phyloP scores from a whole-genome alignment of 768 basidiomycete species.

The Agrocybe pediades region DNA sequence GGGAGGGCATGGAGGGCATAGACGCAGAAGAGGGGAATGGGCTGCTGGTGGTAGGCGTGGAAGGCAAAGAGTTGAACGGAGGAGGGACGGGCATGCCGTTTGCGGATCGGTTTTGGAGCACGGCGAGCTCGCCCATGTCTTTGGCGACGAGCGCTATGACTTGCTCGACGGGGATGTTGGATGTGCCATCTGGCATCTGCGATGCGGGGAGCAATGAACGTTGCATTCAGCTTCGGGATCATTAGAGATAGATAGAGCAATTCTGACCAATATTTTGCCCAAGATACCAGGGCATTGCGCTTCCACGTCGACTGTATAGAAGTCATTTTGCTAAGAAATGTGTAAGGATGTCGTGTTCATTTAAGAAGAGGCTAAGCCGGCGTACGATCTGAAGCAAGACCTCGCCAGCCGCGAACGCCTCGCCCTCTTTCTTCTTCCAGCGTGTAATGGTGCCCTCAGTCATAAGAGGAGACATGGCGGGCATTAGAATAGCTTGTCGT shows the following conservation, averaged over 20 bases:
- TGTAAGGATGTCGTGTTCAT: not conserved
- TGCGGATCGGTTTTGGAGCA: slow-evolving; percentile 21
- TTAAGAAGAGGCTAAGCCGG: slow-evolving; percentile 7
- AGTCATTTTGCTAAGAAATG: slow-evolving; percentile 65
- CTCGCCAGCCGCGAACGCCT: slow-evolving; percentile 70
- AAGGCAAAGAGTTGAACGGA: slow-evolving; percentile 27
- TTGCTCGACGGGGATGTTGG: slow-evolving; percentile 46
- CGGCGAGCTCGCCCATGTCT: slow-evolving; percentile 40
- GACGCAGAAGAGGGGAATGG: slow-evolving; percentile 3
- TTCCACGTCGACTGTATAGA: slow-evolving; percentile 85
- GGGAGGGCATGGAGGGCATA: slow-evolving; percentile 15
- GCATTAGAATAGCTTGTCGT: slow-evolving; percentile 59
- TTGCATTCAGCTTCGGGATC: not conserved
- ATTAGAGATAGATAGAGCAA: not conserved
- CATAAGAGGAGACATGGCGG: slow-evolving; percentile 90
- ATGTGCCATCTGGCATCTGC: slow-evolving; percentile 66
- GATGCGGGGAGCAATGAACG: not conserved
- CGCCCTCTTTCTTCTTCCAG: slow-evolving; percentile 82
- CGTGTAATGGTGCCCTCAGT: slow-evolving; percentile 78
- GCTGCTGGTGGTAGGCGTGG: slow-evolving; percentile 24
- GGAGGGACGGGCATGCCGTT: slow-evolving; percentile 21
- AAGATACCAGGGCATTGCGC: slow-evolving; percentile 88
- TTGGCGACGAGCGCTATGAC: slow-evolving; percentile 77
- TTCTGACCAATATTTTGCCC: slow-evolving; percentile 78
- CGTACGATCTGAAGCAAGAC: slow-evolving; percentile 75